Conservation (phyloP, 2,329 filamentous ascomycete genomes). For the Cadophora malorum region DNA sequence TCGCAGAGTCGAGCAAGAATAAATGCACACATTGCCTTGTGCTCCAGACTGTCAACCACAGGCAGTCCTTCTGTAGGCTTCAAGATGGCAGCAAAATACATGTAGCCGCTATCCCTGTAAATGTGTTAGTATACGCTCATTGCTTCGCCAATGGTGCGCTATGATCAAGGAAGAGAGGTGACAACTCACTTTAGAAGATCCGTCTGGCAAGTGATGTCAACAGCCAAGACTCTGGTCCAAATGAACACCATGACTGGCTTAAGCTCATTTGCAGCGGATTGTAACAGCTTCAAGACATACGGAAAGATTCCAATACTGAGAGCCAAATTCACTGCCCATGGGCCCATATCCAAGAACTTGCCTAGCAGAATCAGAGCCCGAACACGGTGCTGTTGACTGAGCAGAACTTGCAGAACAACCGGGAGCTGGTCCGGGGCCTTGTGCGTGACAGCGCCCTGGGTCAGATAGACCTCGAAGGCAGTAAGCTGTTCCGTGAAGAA, state of each 20-base stretch:
- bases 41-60: slow-evolving; percentile 87
- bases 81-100: slow-evolving; percentile 93
- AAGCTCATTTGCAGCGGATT: slow-evolving; percentile 91
- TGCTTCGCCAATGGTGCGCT: neutral
- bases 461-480: slow-evolving; percentile 94
- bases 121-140: neutral
- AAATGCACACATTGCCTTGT: slow-evolving; percentile 98
- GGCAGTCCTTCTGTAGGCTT: slow-evolving; percentile 84
- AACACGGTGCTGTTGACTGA: slow-evolving; percentile 93
- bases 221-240: slow-evolving; percentile 94
- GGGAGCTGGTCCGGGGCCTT: slow-evolving; percentile 93
- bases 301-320: slow-evolving; percentile 98
- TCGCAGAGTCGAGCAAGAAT: slow-evolving; percentile 98
- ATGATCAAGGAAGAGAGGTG: neutral
- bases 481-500: slow-evolving; percentile 98
- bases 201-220: slow-evolving; percentile 91
- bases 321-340: slow-evolving; percentile 98
- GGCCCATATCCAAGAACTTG: slow-evolving; percentile 91
- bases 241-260: slow-evolving; percentile 99
- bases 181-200: slow-evolving; percentile 76
- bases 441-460: slow-evolving; percentile 80
- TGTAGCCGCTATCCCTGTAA: slow-evolving; percentile 81
- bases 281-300: slow-evolving; percentile 95
- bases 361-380: slow-evolving; percentile 90
- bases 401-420: slow-evolving; percentile 91